Conservation (phyloP, 179 eudicot genomes). For the Beta macrorhiza region DNA sequence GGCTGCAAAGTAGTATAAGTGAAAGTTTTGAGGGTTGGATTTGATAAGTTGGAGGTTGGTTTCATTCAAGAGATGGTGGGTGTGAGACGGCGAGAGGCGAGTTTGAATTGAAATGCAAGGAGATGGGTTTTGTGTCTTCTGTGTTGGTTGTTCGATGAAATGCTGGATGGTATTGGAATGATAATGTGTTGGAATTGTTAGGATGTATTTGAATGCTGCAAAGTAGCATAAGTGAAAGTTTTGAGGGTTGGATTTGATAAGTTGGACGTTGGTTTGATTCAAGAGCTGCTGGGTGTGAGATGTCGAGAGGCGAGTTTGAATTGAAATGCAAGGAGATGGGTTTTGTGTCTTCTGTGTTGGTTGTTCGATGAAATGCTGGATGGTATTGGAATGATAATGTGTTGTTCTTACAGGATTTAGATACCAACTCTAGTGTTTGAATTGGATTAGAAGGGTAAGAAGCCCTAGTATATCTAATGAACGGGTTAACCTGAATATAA, state of each 20-base stretch:
- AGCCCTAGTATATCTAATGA: not conserved
- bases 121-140: not conserved
- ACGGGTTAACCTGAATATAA: not conserved
- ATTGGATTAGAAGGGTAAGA: not conserved
- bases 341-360: not conserved
- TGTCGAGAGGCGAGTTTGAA: not conserved
- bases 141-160: slow-evolving; percentile 4
- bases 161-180: not conserved
- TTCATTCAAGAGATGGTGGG: not conserved
- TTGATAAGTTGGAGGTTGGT: not conserved
- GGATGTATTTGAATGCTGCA: not conserved
- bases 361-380: not conserved
- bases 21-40: not conserved
- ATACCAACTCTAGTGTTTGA: not conserved
- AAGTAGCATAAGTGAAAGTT: not conserved
- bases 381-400: not conserved
- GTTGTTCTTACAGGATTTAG: not conserved
- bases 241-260: not conserved
- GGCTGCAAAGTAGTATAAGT: not conserved
- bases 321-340: not conserved
- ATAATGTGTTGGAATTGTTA: not conserved
- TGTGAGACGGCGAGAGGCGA: not conserved
- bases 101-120: not conserved
- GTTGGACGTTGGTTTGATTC: slow-evolving; percentile 2
- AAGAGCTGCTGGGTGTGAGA: not conserved